These are phyloP conservation scores for Deinandra increscens DNA, from an alignment of 129 eudicot genomes.

Conservation along the genomic window DNA sequence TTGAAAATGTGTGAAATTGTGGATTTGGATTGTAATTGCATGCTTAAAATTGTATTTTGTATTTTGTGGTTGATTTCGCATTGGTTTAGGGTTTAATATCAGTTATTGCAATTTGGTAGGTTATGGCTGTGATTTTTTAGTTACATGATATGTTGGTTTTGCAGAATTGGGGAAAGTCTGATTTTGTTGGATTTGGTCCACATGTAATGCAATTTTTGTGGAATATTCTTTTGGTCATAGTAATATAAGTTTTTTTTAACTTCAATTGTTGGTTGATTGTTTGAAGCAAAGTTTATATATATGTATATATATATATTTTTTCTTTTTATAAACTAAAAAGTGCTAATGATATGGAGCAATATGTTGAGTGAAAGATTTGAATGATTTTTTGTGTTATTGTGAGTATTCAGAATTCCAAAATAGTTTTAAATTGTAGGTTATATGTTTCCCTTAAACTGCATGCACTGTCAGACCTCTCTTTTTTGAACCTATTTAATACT, in stretches of 20 bases:
- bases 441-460: background rate
- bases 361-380: background rate
- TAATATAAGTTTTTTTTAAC: background rate
- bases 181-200: slow-evolving; percentile 26
- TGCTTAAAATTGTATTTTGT: background rate
- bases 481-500: background rate
- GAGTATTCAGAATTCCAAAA: background rate
- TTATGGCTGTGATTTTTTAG: background rate
- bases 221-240: background rate
- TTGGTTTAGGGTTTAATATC: background rate
- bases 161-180: background rate
- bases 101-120: background rate
- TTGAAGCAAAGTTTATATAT: background rate
- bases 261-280: slow-evolving; percentile 1
- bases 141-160: slow-evolving; percentile 14
- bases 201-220: slow-evolving; percentile 5
- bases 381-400: background rate
- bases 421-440: background rate
- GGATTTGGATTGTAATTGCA: background rate
- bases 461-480: background rate
- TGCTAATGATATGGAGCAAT: background rate
- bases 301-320: too few relatives aligned
- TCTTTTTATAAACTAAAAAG: background rate
- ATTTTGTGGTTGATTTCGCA: slow-evolving; percentile 7
- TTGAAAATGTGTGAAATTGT: slow-evolving; percentile 9